These are phyloP conservation scores for Amanita polypyramis DNA, from an alignment of 768 basidiomycete species.

Conservation along the genomic window DNA sequence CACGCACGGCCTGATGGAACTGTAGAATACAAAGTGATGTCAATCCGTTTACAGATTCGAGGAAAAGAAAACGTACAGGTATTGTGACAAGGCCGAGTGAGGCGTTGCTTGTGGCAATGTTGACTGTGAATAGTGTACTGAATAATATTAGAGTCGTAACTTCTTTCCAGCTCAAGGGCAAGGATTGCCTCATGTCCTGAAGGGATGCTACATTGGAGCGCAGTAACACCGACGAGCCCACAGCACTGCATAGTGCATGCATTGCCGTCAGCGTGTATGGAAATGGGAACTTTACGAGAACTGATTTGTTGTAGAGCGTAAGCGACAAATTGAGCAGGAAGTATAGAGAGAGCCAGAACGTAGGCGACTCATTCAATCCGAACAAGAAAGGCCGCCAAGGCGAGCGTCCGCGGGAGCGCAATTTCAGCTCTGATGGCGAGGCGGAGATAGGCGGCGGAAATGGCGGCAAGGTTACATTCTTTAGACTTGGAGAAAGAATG, in stretches of 20 bases:
- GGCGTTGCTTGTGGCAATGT: slow-evolving; percentile 91
- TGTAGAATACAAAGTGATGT: slow-evolving; percentile 17
- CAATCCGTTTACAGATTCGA: background rate
- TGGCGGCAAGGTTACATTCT: background rate
- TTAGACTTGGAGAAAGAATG: background rate
- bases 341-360: slow-evolving; percentile 67
- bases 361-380: slow-evolving; percentile 13
- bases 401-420: background rate
- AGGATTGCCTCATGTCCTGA: slow-evolving; percentile 6
- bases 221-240: slow-evolving; percentile 67
- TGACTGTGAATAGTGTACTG: slow-evolving; percentile 85
- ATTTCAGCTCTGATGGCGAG: background rate
- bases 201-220: slow-evolving; percentile 17
- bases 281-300: slow-evolving; percentile 88
- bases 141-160: slow-evolving; percentile 65
- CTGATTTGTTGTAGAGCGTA: slow-evolving; percentile 91
- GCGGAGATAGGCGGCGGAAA: background rate
- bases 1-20: slow-evolving; percentile 97
- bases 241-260: slow-evolving; percentile 77
- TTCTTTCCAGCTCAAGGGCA: slow-evolving; percentile 36
- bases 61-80: slow-evolving; percentile 45
- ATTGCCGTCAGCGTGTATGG: slow-evolving; percentile 92
- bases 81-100: slow-evolving; percentile 84
- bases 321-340: slow-evolving; percentile 86
- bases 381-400: background rate